Conservation (phyloP, 345 rosid species). For the Aquilaria yunnanensis region DNA sequence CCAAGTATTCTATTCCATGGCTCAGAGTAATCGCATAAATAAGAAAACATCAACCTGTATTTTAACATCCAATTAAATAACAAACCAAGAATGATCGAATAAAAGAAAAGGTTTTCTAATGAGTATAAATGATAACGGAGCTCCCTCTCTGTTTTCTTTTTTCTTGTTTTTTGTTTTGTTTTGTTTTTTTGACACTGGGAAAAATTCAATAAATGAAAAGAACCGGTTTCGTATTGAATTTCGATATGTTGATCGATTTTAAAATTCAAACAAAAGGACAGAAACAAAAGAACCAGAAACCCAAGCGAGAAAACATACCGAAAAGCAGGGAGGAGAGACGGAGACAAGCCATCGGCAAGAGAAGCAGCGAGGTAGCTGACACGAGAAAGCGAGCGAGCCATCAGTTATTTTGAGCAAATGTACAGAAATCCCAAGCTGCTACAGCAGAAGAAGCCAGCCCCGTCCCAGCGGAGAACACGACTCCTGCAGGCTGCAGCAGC, state of each 20-base stretch:
- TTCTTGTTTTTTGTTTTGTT: neutral
- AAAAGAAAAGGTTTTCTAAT: no score
- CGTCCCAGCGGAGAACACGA: no score
- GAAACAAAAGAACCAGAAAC: no score
- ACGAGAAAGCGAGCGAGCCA: conserved; percentile 32
- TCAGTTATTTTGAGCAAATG: neutral
- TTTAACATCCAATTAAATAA: neutral
- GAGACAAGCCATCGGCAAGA: conserved; percentile 16
- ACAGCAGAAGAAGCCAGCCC: conserved; percentile 6
- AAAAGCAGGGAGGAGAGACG: conserved; percentile 7
- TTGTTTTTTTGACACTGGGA: neutral
- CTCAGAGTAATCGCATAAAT: neutral
- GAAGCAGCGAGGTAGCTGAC: conserved; percentile 23
- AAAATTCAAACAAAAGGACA: neutral
- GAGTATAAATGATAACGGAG: no score
- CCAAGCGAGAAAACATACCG: conserved; percentile 16
- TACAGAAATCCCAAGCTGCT: conserved; percentile 2
- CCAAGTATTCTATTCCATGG: neutral
- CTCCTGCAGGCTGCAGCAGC: conserved; percentile 10
- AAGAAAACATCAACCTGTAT: neutral
- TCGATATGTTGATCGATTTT: neutral
- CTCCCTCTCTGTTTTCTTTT: neutral
- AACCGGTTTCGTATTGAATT: neutral
- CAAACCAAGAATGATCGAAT: neutral
- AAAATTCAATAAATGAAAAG: neutral